phyloP scores from a whole-genome alignment of 78 protist species.

The Cavenderia fasciculata region DNA sequence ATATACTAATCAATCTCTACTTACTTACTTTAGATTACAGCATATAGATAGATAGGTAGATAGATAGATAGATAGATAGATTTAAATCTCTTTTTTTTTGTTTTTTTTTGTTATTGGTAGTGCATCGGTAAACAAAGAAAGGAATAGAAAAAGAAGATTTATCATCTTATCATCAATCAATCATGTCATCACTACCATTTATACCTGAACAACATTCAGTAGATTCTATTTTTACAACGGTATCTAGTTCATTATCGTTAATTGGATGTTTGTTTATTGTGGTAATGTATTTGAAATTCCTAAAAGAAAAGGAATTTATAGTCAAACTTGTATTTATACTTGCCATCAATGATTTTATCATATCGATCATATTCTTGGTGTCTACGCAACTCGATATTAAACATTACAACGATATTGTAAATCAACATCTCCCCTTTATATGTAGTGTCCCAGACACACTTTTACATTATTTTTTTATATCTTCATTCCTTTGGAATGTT shows the following conservation, averaged over 20 bases:
- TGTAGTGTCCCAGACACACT: constrained; percentile 41
- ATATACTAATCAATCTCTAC: no score
- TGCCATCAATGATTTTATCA: constrained; percentile 37
- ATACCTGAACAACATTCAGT: constrained; percentile 9
- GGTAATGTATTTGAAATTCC: constrained; percentile 4
- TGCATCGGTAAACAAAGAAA: no score
- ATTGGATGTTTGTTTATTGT: constrained; percentile 32
- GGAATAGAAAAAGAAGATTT: no score
- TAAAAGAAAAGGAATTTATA: constrained; percentile 34
- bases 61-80: no score
- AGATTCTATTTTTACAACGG: constrained; percentile 5
- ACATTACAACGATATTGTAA: neutral
- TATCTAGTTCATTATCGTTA: constrained; percentile 25
- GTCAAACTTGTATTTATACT: constrained; percentile 37
- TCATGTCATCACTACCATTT: constrained; percentile 46
- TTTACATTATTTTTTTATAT: constrained; percentile 41
- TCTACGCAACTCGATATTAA: neutral
- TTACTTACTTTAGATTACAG: no score
- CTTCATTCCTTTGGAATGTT: constrained; percentile 42
- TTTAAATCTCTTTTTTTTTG: no score
- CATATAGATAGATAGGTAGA: no score
- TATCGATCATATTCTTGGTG: constrained; percentile 32
- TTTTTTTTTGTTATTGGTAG: no score
- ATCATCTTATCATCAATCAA: neutral
- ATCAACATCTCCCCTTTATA: neutral